phyloP scores from a whole-genome alignment of 768 basidiomycete species.

The Lentinula detonsa region DNA sequence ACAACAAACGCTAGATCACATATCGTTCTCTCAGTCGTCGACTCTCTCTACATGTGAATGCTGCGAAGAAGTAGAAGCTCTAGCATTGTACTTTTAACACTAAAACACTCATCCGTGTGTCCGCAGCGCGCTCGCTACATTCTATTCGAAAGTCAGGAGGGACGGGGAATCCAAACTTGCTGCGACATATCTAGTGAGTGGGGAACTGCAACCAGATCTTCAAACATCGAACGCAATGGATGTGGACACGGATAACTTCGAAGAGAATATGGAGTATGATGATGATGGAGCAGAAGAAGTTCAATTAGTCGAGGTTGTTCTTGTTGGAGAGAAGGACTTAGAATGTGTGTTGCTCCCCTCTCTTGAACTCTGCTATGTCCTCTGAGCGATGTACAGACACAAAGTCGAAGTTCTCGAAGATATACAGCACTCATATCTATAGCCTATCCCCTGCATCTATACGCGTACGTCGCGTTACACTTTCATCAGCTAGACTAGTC shows the following conservation, averaged over 20 bases:
- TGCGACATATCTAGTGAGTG: conserved; percentile 72
- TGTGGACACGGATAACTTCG: conserved; percentile 22
- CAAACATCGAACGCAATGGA: conserved; percentile 21
- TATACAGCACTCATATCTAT: conserved; percentile 63
- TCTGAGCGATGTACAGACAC: conserved; percentile 31
- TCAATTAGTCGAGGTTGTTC: conserved; percentile 39
- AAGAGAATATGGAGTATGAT: conserved; percentile 22
- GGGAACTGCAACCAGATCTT: conserved; percentile 31
- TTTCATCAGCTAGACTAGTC: conserved; percentile 1
- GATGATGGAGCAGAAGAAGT: conserved; percentile 38
- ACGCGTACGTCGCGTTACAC: conserved; percentile 36
- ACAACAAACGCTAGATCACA: conserved; percentile 50
- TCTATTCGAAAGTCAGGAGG: conserved; percentile 37
- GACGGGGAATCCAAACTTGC: conserved; percentile 30
- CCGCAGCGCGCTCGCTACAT: conserved; percentile 57
- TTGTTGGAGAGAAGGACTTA: conserved; percentile 60
- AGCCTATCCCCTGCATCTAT: conserved; percentile 63
- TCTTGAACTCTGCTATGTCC: not conserved
- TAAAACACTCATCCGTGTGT: not conserved
- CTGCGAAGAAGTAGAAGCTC: conserved; percentile 65
- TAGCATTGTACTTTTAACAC: not conserved
- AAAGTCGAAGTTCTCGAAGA: conserved; percentile 42
- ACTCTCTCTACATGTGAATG: conserved; percentile 67
- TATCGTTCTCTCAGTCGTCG: conserved; percentile 72
- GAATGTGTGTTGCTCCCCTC: conserved; percentile 42